A percentile compares a stretch with the other conserved stretches of the same genome.
phyloP scores from a whole-genome alignment of 2,329 filamentous ascomycete genomes.

The Epichloe elymi region DNA sequence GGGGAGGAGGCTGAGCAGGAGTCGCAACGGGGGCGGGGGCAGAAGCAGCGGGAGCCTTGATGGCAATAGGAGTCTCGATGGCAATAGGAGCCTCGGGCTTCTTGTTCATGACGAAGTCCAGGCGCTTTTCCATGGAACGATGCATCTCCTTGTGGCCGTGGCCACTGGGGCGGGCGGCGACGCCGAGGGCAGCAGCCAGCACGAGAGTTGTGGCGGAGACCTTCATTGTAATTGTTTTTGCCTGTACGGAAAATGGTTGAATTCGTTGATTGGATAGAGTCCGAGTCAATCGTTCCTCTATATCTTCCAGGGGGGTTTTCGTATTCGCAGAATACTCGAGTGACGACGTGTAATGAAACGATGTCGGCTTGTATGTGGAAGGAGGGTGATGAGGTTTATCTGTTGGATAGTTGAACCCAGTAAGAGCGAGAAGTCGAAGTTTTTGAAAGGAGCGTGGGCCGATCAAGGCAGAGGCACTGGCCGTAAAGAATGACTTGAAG shows the following conservation, averaged over 20 bases:
- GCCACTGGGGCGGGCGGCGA: conserved; percentile 27
- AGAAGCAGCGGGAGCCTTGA: not conserved
- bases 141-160: conserved; percentile 23
- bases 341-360: not conserved
- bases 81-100: conserved; percentile 19
- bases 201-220: conserved; percentile 23
- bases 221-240: conserved; percentile 23
- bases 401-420: not conserved
- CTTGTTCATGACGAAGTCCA: conserved; percentile 22
- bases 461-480: conserved; percentile 5
- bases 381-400: conserved; percentile 5
- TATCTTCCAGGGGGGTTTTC: not conserved
- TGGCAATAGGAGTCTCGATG: conserved; percentile 10
- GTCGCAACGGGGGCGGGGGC: not conserved
- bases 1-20: not conserved
- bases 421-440: not conserved
- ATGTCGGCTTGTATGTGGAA: not conserved
- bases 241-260: not conserved
- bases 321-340: conserved; percentile 10
- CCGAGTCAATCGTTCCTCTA: conserved; percentile 3
- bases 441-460: conserved; percentile 7
- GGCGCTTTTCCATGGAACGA: conserved; percentile 18
- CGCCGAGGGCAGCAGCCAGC: conserved; percentile 28
- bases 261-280: not conserved
- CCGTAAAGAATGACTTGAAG: conserved; percentile 13